Evolutionary conservation across 2,329 filamentous ascomycete genomes (phyloP).

Genomic region (Ophiostoma australiae): DNA sequence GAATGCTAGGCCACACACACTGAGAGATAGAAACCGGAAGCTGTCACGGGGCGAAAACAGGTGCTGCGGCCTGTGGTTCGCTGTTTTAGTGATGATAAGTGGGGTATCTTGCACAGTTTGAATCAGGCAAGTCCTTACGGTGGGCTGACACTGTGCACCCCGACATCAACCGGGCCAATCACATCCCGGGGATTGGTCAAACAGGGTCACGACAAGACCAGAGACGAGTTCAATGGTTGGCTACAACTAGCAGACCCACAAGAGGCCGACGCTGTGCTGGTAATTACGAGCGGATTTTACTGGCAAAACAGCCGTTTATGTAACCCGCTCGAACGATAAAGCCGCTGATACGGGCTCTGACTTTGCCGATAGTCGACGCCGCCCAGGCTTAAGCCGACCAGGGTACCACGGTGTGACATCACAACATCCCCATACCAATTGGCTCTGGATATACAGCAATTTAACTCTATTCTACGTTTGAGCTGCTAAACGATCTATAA

Average conservation of each 20-base stretch:
- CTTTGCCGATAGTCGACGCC: not conserved
- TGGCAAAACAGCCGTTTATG: constrained; percentile 5
- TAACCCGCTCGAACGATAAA: not conserved
- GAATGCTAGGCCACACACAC: not conserved
- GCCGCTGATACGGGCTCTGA: not conserved
- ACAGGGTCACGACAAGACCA: not conserved
- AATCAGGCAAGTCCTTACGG: not conserved
- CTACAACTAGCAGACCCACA: not conserved
- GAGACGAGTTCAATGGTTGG: not conserved
- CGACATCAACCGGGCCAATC: constrained; percentile 31
- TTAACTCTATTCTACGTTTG: not conserved
- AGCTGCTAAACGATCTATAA: not conserved
- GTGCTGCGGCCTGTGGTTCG: not conserved
- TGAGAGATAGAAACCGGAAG: not conserved
- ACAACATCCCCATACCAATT: not conserved
- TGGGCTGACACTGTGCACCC: not conserved
- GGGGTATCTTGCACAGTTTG: not conserved
- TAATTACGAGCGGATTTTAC: constrained; percentile 22
- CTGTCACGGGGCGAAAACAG: constrained; percentile 8
- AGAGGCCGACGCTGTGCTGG: constrained; percentile 10
- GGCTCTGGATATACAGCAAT: not conserved
- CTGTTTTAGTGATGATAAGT: too few relatives aligned
- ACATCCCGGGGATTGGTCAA: constrained; percentile 32
- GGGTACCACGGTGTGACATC: not conserved
- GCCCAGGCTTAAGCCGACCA: not conserved